phyloP scores from a whole-genome alignment of 352 stramenopile genomes.

The Aphanomyces astaci region DNA sequence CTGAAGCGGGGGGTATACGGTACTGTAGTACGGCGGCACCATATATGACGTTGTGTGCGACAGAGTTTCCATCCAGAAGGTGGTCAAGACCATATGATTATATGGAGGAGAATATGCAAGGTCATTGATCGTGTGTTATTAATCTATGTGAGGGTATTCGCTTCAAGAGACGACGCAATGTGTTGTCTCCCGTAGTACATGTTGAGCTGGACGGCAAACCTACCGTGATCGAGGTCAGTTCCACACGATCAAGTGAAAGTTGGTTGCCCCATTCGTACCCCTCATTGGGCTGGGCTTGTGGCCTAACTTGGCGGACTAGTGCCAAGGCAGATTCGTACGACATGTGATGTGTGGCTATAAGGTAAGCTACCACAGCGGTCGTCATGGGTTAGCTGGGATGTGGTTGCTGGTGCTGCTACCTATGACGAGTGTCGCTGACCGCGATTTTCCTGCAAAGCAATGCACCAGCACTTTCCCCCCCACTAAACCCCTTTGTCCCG shows the following conservation, averaged over 20 bases:
- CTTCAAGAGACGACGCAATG: background rate
- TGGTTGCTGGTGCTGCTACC: no score
- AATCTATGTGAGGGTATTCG: background rate
- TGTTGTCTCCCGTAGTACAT: background rate
- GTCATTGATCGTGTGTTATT: background rate
- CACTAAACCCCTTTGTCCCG: background rate
- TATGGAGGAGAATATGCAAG: no score
- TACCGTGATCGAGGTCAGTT: background rate
- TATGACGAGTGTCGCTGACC: constrained; percentile 8
- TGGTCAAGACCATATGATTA: no score
- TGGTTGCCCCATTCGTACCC: background rate
- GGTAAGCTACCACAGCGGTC: constrained; percentile 5
- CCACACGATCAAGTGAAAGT: background rate
- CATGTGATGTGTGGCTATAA: background rate
- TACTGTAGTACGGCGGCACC: no score
- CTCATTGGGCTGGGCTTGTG: constrained; percentile 16
- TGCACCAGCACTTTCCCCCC: constrained; percentile 16
- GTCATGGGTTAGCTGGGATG: no score
- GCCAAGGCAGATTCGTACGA: background rate
- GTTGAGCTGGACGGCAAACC: constrained; percentile 6
- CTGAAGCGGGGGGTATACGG: no score
- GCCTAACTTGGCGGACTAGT: background rate
- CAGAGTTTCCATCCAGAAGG: no score
- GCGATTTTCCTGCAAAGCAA: constrained; percentile 19
- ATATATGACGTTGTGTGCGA: no score